These are phyloP conservation scores for Camptophora hylomeconis DNA, from an alignment of 2,329 filamentous ascomycete species.

Conservation along the genomic window DNA sequence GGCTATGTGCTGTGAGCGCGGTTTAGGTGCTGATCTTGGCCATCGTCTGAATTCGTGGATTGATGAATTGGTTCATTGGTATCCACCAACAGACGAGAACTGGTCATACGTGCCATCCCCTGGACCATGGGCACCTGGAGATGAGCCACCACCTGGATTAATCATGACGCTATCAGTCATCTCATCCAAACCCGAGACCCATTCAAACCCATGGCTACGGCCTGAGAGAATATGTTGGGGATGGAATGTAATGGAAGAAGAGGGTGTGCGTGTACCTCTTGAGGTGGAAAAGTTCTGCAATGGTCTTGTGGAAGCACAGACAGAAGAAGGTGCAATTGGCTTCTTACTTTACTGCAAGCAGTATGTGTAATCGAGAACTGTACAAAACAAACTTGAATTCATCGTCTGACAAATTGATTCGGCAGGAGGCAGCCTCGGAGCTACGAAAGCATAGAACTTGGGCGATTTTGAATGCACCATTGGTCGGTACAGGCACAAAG, in stretches of 20 bases:
- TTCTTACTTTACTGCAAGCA: constrained; percentile 7
- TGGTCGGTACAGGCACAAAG: no score
- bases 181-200: constrained; percentile 8
- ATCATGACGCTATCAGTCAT: constrained; percentile 8
- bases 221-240: constrained; percentile 26
- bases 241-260: constrained; percentile 28
- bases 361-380: no score
- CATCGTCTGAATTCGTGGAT: constrained; percentile 25
- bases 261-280: constrained; percentile 16
- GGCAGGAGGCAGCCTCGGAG: no score
- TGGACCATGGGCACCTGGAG: constrained; percentile 13
- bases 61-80: constrained; percentile 13
- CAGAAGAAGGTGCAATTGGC: constrained; percentile 2
- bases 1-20: constrained; percentile 12
- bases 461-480: no score
- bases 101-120: constrained; percentile 18
- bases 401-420: no score
- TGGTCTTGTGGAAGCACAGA: background rate
- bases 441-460: no score
- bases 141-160: constrained; percentile 14
- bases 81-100: constrained; percentile 20
- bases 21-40: constrained; percentile 17
- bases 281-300: constrained; percentile 5
- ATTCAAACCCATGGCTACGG: constrained; percentile 11
- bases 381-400: no score